phyloP scores from a whole-genome alignment of 176 grass and related monocot genomes.

The Zoysia japonica region DNA sequence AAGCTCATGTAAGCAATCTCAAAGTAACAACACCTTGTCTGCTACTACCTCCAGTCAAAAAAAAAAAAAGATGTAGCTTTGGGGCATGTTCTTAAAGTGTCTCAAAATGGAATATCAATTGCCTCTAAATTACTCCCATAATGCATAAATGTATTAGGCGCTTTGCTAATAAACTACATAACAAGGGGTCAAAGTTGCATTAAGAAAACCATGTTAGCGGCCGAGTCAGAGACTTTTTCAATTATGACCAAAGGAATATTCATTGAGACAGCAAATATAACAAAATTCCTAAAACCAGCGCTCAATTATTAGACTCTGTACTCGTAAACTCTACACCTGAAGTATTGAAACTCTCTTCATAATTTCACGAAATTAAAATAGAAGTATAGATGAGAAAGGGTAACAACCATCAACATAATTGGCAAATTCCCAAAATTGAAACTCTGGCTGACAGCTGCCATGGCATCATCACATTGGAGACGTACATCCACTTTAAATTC shows the following conservation, averaged over 20 bases:
- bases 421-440: slow-evolving; percentile 84
- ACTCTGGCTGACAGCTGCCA: slow-evolving; percentile 51
- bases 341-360: slow-evolving; percentile 6
- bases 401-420: slow-evolving; percentile 92
- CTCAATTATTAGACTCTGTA: background rate
- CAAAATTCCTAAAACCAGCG: slow-evolving; percentile 16
- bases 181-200: background rate
- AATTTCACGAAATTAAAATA: background rate
- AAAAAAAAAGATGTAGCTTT: background rate
- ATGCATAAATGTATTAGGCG: slow-evolving; percentile 1
- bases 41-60: background rate
- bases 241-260: background rate
- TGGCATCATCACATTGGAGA: slow-evolving; percentile 59
- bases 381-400: slow-evolving; percentile 6
- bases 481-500: slow-evolving; percentile 58
- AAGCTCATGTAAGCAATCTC: background rate
- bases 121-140: background rate
- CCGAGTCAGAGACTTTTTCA: background rate
- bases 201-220: background rate
- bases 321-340: background rate
- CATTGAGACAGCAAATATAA: slow-evolving; percentile 5
- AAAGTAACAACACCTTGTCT: background rate
- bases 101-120: background rate
- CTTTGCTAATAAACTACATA: background rate
- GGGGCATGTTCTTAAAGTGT: background rate